Evolutionary conservation across 2,329 filamentous ascomycete species (phyloP).

Genomic region (Talaromyces albobiverticillius): DNA sequence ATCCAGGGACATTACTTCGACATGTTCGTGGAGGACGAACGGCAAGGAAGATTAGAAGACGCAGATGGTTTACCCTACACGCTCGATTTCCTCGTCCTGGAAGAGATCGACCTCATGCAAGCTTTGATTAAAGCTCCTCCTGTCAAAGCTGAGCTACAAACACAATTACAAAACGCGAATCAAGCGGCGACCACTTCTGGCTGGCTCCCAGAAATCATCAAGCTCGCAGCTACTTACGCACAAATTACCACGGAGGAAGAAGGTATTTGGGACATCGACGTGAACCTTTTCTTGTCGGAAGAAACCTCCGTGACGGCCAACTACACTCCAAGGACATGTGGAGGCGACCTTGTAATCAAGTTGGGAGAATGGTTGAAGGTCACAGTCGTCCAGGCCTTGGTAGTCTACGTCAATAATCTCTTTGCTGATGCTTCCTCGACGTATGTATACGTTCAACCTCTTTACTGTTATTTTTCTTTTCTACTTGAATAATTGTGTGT

Average conservation of each 20-base stretch:
- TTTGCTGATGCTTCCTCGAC: slow-evolving; percentile 54
- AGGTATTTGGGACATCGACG: slow-evolving; percentile 93
- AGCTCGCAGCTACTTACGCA: slow-evolving; percentile 77
- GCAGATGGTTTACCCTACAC: slow-evolving; percentile 90
- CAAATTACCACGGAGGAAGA: slow-evolving; percentile 92
- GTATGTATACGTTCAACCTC: slow-evolving; percentile 27
- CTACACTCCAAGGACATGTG: slow-evolving; percentile 90
- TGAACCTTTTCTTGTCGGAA: slow-evolving; percentile 91
- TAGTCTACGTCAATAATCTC: slow-evolving; percentile 70
- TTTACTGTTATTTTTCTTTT: background rate
- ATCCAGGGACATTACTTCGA: slow-evolving; percentile 71
- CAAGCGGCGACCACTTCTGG: slow-evolving; percentile 61
- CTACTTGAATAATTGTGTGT: too few species aligned
- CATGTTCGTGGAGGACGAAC: slow-evolving; percentile 81
- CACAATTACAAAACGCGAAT: slow-evolving; percentile 64
- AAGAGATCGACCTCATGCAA: slow-evolving; percentile 93
- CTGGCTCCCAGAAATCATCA: slow-evolving; percentile 87
- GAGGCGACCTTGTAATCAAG: slow-evolving; percentile 88
- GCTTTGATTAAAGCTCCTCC: slow-evolving; percentile 83
- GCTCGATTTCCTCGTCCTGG: slow-evolving; percentile 85
- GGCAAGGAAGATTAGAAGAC: slow-evolving; percentile 85
- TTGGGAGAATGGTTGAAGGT: slow-evolving; percentile 83
- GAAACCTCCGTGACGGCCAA: slow-evolving; percentile 93
- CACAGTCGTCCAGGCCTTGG: slow-evolving; percentile 73
- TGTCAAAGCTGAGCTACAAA: slow-evolving; percentile 83